Conservation (phyloP, 192 early-diverging fungal genomes). For the Podila verticillata region DNA sequence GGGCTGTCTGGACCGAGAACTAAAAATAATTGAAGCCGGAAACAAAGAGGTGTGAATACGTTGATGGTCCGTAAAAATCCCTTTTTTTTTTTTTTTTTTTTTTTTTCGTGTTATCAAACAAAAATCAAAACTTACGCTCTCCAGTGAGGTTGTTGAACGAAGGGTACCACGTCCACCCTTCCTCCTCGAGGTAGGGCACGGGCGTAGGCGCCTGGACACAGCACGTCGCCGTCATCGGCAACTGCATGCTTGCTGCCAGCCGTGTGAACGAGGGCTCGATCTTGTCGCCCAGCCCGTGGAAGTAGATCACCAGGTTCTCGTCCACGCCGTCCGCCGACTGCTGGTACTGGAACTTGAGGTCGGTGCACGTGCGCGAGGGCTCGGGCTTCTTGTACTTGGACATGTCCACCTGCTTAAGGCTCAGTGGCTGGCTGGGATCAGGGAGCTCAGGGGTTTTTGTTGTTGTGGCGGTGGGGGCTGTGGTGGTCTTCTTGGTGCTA, state of each 20-base stretch:
- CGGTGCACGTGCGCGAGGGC: conserved; percentile 14
- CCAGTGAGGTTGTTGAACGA: conserved; percentile 65
- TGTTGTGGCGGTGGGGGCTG: neutral
- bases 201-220: conserved; percentile 66
- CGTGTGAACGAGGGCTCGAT: conserved; percentile 65
- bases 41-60: neutral
- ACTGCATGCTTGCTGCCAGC: conserved; percentile 65
- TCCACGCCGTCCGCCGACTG: conserved; percentile 63
- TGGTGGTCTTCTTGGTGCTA: neutral
- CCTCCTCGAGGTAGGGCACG: conserved; percentile 68
- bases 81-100: neutral
- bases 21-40: neutral
- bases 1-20: conserved; percentile 52
- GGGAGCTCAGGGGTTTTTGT: conserved; percentile 11
- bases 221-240: conserved; percentile 77
- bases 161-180: conserved; percentile 73
- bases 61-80: no score
- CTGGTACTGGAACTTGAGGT: conserved; percentile 55
- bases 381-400: conserved; percentile 14
- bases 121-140: conserved; percentile 48
- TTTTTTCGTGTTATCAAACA: neutral
- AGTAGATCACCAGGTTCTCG: conserved; percentile 72
- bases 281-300: conserved; percentile 81
- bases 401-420: neutral
- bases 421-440: conserved; percentile 20